Evolutionary conservation across 2,329 filamentous ascomycete genomes (phyloP).

Genomic region (Fusarium sambucinum): DNA sequence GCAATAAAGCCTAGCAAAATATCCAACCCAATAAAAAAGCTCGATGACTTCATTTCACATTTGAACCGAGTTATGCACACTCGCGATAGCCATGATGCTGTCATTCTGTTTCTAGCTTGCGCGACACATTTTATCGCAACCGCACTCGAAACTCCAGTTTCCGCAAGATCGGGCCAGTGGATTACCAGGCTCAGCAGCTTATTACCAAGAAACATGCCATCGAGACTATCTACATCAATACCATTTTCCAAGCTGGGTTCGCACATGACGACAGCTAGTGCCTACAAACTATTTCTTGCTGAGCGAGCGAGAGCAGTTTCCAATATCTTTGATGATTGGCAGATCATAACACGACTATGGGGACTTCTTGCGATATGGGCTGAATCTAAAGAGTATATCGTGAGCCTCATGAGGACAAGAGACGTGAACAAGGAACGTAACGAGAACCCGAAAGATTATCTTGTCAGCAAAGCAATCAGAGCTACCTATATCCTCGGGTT

Average conservation of each 20-base stretch:
- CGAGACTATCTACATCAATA: background rate
- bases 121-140: slow-evolving; percentile 27
- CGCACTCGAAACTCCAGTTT: slow-evolving; percentile 14
- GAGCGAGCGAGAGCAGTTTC: slow-evolving; percentile 19
- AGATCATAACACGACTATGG: slow-evolving; percentile 34
- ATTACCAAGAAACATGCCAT: accelerated
- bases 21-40: slow-evolving; percentile 1
- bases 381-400: slow-evolving; percentile 22
- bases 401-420: accelerated
- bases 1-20: background rate
- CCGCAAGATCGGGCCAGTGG: background rate
- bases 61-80: slow-evolving; percentile 30
- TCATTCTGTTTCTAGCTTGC: slow-evolving; percentile 34
- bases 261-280: background rate
- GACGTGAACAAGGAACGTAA: background rate
- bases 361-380: slow-evolving; percentile 22
- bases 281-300: background rate
- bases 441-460: background rate
- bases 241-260: background rate
- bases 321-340: slow-evolving; percentile 38
- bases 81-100: slow-evolving; percentile 29
- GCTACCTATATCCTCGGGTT: slow-evolving; percentile 20
- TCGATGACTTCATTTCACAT: slow-evolving; percentile 27
- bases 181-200: accelerated
- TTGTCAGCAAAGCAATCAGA: background rate